phyloP scores from a whole-genome alignment of 352 stramenopile species.

The Phytophthora capsici region DNA sequence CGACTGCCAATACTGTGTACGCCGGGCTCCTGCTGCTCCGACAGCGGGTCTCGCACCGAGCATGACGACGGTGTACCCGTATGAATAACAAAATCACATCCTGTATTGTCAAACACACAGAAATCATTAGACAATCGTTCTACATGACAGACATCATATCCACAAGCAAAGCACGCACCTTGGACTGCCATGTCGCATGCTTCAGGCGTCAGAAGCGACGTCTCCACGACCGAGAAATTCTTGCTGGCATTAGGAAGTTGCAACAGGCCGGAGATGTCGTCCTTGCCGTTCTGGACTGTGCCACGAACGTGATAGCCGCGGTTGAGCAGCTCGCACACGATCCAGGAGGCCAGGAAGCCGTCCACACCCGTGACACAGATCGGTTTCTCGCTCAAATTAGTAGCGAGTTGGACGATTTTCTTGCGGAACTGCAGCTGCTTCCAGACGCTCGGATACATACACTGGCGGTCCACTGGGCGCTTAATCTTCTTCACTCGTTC shows the following conservation, averaged over 20 bases:
- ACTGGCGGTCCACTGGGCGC: slow-evolving; percentile 46
- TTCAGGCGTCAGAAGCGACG: slow-evolving; percentile 86
- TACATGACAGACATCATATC: slow-evolving; percentile 4
- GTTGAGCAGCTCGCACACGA: slow-evolving; percentile 80
- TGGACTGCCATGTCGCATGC: slow-evolving; percentile 89
- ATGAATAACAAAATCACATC: slow-evolving; percentile 91
- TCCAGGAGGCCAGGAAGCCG: slow-evolving; percentile 87
- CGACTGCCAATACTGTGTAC: slow-evolving; percentile 90
- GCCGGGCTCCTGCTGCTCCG: slow-evolving; percentile 83
- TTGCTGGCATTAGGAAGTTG: slow-evolving; percentile 71
- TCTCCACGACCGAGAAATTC: slow-evolving; percentile 89
- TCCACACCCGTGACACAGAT: slow-evolving; percentile 90
- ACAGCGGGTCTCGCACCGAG: slow-evolving; percentile 85
- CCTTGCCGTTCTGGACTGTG: slow-evolving; percentile 86
- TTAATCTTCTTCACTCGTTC: slow-evolving; percentile 38
- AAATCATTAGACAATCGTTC: slow-evolving; percentile 3
- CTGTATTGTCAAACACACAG: slow-evolving; percentile 12
- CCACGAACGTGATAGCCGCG: slow-evolving; percentile 84
- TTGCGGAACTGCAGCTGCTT: slow-evolving; percentile 84
- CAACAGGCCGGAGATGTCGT: slow-evolving; percentile 84
- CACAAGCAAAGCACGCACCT: slow-evolving; percentile 31
- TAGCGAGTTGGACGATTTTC: slow-evolving; percentile 81
- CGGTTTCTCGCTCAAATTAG: slow-evolving; percentile 75
- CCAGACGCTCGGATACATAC: slow-evolving; percentile 86
- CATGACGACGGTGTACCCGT: slow-evolving; percentile 88